Evolutionary conservation across 1,284 basidiomycete genomes (phyloP), one percentile per base, ranked within the genome.

Genomic region (Exobasidium rhododendri): DNA sequence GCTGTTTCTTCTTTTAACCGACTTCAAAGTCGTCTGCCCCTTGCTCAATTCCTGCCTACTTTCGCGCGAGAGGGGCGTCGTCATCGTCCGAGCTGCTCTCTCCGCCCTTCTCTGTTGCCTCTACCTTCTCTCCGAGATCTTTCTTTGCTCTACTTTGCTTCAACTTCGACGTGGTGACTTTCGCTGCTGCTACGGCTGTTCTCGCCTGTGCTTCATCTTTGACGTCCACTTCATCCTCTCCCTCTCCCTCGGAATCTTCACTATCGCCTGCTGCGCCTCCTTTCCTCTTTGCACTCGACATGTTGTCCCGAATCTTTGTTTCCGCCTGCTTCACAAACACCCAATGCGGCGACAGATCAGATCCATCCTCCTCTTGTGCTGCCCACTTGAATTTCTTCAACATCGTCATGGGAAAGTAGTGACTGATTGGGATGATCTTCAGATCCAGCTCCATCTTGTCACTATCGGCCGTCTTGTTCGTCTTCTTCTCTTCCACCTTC

Each of bases 361-460:
- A 14, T 2, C 45, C 56, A 31, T 63, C 30, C 40, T 64, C 64
- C 30, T 63, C 57, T 40, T 57, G 58, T n/a, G 57, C 49, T 14
- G 61, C 61, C 61, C 61, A 77, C 13, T 73, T 73, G 67, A 79
- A 79, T 67, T 79, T 79, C 63, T 79, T 79, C 49, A 77, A 75
- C 62, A 79, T 68, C 26, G 74, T 70, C 45, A 69, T 69, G n/a
- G 77, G 73, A 59, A 79, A 79, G 62, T 74, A 77, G 28, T 74
- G 68, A 53, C 63, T 58, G 51, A 78, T 69, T 55, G 74, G 71
- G 65, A 78, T 70, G 35, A 75, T 68, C 55, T 72, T 65, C 56
- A 78, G 45, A 7, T 72, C 61, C 13, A 79, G 58, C 52, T 79
- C 74, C 73, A 79, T 77, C 66, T 77, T 77, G 31, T 79, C 77